Conservation (phyloP, 306 rosid species). For the Rubus idaeus region DNA sequence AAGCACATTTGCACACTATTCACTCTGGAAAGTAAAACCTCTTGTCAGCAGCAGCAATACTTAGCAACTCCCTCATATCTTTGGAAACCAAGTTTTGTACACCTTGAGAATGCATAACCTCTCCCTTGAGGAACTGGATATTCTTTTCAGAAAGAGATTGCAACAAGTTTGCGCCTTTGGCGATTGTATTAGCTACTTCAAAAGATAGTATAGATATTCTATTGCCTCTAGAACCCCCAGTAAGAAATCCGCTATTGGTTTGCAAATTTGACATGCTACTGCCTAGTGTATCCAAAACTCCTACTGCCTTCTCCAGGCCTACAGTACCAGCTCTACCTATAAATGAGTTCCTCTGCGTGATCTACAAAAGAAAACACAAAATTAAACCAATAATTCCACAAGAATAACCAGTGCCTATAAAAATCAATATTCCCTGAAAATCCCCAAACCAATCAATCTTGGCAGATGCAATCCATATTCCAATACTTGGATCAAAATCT, state of each 20-base stretch:
- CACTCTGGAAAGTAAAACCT: conserved; percentile 52
- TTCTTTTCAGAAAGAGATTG: conserved; percentile 76
- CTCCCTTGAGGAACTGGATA: conserved; percentile 64
- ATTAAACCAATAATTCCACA: not conserved
- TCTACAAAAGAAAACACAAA: conserved; percentile 37
- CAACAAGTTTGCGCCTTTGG: conserved; percentile 65
- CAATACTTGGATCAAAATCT: too few species aligned
- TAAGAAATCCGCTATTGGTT: conserved; percentile 43
- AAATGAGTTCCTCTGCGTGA: conserved; percentile 49
- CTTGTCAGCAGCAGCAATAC: conserved; percentile 85
- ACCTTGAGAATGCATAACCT: conserved; percentile 64
- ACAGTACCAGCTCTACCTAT: conserved; percentile 57
- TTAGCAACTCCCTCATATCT: conserved; percentile 60
- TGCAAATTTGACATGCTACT: conserved; percentile 71
- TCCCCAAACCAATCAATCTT: not conserved
- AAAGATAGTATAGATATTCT: conserved; percentile 80
- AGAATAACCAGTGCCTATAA: not conserved
- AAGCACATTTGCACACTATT: conserved; percentile 21
- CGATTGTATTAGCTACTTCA: conserved; percentile 92
- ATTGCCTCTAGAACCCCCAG: conserved; percentile 52
- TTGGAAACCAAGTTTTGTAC: conserved; percentile 66
- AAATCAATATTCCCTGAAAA: not conserved
- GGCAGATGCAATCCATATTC: too few species aligned
- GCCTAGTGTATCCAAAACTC: conserved; percentile 72
- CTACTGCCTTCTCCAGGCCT: conserved; percentile 64